Conservation (phyloP, 2,329 filamentous ascomycete species). For the Cryphonectria carpinicola region DNA sequence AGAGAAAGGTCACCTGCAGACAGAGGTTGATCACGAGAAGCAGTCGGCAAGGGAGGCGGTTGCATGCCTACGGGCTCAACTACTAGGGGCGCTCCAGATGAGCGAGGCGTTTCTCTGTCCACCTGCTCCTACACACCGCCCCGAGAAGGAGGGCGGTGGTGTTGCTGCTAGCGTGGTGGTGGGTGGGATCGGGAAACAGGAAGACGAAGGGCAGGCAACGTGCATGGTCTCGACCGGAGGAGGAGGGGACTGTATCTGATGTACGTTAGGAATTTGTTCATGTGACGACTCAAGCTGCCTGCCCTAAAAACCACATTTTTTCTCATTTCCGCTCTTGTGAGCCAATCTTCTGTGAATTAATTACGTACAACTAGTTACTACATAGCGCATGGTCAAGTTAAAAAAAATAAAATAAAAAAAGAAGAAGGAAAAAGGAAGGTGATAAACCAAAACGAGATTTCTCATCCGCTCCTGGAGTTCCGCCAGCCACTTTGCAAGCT, state of each 20-base stretch:
- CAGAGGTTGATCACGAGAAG: not conserved
- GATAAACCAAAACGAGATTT: not conserved
- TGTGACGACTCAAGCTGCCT: not conserved
- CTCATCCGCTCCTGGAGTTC: not conserved
- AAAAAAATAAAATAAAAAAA: too few species aligned
- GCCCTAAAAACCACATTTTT: not conserved
- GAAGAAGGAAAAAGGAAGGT: too few species aligned
- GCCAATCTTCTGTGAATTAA: not conserved
- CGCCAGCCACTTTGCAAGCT: not conserved
- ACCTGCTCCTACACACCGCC: not conserved
- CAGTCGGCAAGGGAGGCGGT: slow-evolving; percentile 16
- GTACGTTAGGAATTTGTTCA: not conserved
- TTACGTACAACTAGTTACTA: not conserved
- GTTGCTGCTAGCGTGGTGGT: not conserved
- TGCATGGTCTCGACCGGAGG: not conserved
- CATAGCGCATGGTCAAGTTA: not conserved
- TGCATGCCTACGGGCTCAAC: slow-evolving; percentile 16
- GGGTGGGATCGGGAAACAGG: not conserved
- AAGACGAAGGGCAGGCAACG: not conserved
- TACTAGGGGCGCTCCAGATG: slow-evolving; percentile 20
- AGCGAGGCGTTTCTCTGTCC: slow-evolving; percentile 25
- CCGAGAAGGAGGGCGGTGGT: not conserved
- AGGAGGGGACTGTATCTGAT: not conserved
- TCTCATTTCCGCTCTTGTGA: not conserved
- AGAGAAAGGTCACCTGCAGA: not conserved